Conservation (phyloP, 225 moss, liverwort and hornwort genomes). For the Asterella californica region DNA sequence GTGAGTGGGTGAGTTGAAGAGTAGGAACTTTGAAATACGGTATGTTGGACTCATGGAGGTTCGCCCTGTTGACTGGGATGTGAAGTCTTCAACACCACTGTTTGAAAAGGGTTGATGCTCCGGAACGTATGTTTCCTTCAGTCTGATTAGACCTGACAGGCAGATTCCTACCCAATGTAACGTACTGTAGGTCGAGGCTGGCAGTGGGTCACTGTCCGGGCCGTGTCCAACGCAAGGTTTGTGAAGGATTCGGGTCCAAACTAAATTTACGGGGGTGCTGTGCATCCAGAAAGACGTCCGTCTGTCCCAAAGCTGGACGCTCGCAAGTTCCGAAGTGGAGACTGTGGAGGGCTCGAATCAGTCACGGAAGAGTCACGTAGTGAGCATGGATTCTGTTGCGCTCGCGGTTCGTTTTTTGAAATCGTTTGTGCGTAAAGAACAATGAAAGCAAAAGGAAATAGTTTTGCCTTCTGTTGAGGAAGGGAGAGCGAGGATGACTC, state of each 20-base stretch:
- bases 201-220: neutral
- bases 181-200: neutral
- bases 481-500: neutral
- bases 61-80: neutral
- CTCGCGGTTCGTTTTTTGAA: neutral
- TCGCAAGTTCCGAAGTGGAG: too few species aligned
- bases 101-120: neutral
- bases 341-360: neutral
- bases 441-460: neutral
- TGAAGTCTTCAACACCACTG: neutral
- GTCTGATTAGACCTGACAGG: neutral
- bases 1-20: neutral
- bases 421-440: neutral
- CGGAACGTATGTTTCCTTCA: neutral
- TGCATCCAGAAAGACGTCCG: neutral
- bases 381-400: neutral
- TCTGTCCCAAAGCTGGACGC: neutral
- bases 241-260: neutral
- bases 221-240: neutral
- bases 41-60: neutral
- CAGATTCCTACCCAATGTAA: neutral
- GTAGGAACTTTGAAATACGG: conserved; percentile 1
- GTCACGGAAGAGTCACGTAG: neutral
- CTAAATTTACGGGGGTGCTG: neutral
- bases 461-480: neutral